Conservation (phyloP, 306 rosid species). For the Mimosa pudica region DNA sequence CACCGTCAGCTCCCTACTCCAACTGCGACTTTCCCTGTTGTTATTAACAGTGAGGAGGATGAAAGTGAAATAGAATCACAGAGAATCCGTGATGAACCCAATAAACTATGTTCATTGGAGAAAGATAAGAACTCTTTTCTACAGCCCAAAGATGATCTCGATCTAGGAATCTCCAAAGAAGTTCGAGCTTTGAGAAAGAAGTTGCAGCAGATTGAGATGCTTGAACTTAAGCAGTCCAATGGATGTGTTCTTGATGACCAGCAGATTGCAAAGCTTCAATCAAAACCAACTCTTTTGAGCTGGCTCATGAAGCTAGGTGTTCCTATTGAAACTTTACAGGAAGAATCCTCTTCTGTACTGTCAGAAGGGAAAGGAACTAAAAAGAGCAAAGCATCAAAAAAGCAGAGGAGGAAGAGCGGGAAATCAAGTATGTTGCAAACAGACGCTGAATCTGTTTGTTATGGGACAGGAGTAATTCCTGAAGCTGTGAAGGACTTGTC, state of each 20-base stretch:
- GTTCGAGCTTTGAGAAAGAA: slow-evolving; percentile 83
- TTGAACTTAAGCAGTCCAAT: slow-evolving; percentile 73
- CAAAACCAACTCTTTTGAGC: slow-evolving; percentile 60
- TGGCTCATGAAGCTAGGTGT: slow-evolving; percentile 79
- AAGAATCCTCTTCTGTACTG: slow-evolving; percentile 44
- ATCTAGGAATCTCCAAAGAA: slow-evolving; percentile 53
- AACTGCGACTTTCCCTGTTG: slow-evolving; percentile 86
- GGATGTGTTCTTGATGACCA: slow-evolving; percentile 87
- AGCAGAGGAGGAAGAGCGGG: slow-evolving; percentile 65
- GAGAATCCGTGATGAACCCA: slow-evolving; percentile 56
- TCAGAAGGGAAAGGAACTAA: slow-evolving; percentile 73
- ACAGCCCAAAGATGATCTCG: slow-evolving; percentile 58
- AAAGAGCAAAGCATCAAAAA: slow-evolving; percentile 56
- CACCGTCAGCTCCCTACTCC: slow-evolving; percentile 85
- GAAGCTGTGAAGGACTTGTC: slow-evolving; percentile 48
- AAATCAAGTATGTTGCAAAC: slow-evolving; percentile 46
- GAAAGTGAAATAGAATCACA: slow-evolving; percentile 64
- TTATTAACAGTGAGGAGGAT: slow-evolving; percentile 85
- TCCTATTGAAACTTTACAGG: slow-evolving; percentile 52
- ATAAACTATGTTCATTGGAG: slow-evolving; percentile 42
- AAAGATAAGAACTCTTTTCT: slow-evolving; percentile 63
- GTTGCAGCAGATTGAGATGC: slow-evolving; percentile 98
- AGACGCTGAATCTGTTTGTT: slow-evolving; percentile 45
- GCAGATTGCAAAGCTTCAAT: slow-evolving; percentile 85
- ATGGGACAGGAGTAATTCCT: slow-evolving; percentile 46